Conservation (phyloP, 495 filamentous ascomycete species). For the Aspergillus hancockii region DNA sequence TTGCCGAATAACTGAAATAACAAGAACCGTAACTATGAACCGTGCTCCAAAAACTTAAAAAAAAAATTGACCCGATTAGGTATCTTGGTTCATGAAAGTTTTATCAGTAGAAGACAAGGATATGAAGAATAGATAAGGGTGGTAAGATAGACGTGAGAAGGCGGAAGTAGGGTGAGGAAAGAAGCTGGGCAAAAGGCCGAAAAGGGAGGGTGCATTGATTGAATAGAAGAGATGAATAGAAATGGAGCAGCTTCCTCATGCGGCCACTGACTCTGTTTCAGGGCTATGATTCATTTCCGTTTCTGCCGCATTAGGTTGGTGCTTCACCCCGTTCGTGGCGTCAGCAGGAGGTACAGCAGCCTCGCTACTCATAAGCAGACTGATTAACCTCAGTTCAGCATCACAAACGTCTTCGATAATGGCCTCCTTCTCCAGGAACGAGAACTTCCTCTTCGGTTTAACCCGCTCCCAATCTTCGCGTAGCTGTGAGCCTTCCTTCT, state of each 20-base stretch:
- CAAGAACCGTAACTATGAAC: neutral
- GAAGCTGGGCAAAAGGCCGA: neutral
- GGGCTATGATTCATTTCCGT: neutral
- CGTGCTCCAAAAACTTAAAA: neutral
- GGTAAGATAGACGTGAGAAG: neutral
- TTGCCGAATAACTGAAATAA: neutral
- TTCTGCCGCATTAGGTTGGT: slow-evolving; percentile 24
- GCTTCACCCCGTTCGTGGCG: slow-evolving; percentile 27
- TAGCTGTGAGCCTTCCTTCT: slow-evolving; percentile 66
- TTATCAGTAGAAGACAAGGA: neutral
- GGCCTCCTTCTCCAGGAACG: slow-evolving; percentile 84
- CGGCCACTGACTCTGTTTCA: neutral
- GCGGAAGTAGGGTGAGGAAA: neutral
- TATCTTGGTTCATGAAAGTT: slow-evolving; percentile 4
- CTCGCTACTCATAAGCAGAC: slow-evolving; percentile 34
- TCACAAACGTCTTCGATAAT: slow-evolving; percentile 62
- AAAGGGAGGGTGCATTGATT: neutral
- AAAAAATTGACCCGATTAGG: neutral
- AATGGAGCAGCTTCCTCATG: slow-evolving; percentile 1
- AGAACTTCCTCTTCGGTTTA: slow-evolving; percentile 66
- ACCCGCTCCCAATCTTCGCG: slow-evolving; percentile 62
- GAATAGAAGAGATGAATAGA: neutral
- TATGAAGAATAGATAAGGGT: neutral
- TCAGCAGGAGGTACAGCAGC: slow-evolving; percentile 14
- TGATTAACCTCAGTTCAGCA: slow-evolving; percentile 50